Evolutionary conservation across 306 rosid genomes (phyloP).

Genomic region (Cotoneaster glaucophyllus): DNA sequence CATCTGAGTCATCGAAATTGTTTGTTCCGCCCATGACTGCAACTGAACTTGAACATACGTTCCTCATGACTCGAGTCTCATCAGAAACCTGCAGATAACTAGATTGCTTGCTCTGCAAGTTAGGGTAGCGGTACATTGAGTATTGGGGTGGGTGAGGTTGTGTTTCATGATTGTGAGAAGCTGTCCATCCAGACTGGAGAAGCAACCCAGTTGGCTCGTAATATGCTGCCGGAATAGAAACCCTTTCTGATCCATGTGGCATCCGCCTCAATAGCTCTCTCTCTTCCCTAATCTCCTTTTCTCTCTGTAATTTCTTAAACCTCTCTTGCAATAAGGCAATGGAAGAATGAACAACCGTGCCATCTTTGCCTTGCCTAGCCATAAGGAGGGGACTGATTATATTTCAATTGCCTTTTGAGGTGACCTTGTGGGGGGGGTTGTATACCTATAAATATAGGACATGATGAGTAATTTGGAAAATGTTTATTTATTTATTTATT

Average conservation of each 20-base stretch:
- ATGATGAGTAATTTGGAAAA: neutral
- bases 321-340: constrained; percentile 48
- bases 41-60: constrained; percentile 13
- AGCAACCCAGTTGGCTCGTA: constrained; percentile 19
- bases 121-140: constrained; percentile 20
- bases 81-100: constrained; percentile 9
- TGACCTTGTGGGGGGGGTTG: neutral
- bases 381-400: neutral
- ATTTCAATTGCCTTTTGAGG: constrained; percentile 6
- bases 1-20: constrained; percentile 29
- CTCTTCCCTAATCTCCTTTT: constrained; percentile 44
- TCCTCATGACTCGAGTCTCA: constrained; percentile 17
- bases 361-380: constrained; percentile 33
- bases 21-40: constrained; percentile 14
- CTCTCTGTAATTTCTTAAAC: constrained; percentile 41
- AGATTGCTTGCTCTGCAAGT: constrained; percentile 23
- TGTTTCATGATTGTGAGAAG: constrained; percentile 2
- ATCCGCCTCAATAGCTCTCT: constrained; percentile 33
- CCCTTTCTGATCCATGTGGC: constrained; percentile 19
- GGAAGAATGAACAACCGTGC: constrained; percentile 29
- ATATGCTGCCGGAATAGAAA: neutral
- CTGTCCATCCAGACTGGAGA: constrained; percentile 30
- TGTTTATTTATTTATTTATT: neutral
- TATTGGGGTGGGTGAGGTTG: constrained; percentile 27
- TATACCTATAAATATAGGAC: constrained; percentile 13